phyloP scores from a whole-genome alignment of 352 stramenopile genomes.

The Globisporangium uncinulatum region DNA sequence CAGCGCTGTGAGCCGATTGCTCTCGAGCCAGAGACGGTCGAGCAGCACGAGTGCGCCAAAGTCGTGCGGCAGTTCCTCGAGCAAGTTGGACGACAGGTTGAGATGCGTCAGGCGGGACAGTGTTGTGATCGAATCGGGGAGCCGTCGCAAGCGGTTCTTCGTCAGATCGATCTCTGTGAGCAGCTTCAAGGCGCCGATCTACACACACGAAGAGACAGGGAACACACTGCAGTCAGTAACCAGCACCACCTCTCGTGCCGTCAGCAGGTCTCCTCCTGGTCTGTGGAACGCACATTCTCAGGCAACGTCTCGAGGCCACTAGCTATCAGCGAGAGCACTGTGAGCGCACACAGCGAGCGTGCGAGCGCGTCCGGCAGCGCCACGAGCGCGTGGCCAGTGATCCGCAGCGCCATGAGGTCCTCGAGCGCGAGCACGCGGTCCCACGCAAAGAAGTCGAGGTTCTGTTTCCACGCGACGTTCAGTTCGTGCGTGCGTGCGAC shows the following conservation, averaged over 20 bases:
- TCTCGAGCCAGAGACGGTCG: conserved; percentile 42
- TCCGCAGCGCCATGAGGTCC: conserved; percentile 41
- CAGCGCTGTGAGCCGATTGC: conserved; percentile 38
- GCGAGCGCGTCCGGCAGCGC: conserved; percentile 27
- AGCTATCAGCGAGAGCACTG: conserved; percentile 44
- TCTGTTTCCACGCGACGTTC: conserved; percentile 65
- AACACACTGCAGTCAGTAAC: no score
- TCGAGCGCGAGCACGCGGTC: conserved; percentile 30
- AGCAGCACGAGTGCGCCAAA: conserved; percentile 35
- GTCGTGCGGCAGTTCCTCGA: conserved; percentile 35
- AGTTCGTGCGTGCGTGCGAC: conserved; percentile 39
- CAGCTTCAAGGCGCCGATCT: conserved; percentile 29
- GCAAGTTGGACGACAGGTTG: conserved; percentile 46
- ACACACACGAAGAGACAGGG: neutral
- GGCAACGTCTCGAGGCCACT: conserved; percentile 39
- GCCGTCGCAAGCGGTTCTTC: conserved; percentile 40
- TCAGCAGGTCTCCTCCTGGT: no score
- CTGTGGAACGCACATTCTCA: conserved; percentile 26
- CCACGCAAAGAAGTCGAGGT: conserved; percentile 49
- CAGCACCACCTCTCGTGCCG: neutral
- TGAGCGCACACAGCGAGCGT: conserved; percentile 24
- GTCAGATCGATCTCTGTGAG: conserved; percentile 54
- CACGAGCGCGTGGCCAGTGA: conserved; percentile 39
- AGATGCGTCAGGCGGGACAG: conserved; percentile 27
- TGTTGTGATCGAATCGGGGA: conserved; percentile 43